Conservation (phyloP, 1,284 basidiomycete genomes). For the Ganoderma boninense region DNA sequence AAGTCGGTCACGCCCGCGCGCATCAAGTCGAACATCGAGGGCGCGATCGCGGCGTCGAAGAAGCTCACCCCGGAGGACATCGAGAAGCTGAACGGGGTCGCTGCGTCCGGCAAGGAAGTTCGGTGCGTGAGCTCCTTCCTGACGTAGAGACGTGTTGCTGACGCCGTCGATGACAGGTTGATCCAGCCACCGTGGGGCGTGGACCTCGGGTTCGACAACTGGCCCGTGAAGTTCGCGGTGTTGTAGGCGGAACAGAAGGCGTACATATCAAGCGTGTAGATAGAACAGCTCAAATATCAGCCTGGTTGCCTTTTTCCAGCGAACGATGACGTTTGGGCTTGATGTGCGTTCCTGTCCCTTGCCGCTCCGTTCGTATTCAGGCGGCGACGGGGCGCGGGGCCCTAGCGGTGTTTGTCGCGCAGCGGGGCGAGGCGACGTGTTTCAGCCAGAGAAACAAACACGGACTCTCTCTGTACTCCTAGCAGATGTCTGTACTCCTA, state of each 20-base stretch:
- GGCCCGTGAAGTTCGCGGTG: slow-evolving; percentile 45
- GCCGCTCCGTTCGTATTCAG: too few species aligned
- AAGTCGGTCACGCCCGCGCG: slow-evolving; percentile 82
- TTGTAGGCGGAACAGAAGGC: not conserved
- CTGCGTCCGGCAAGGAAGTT: slow-evolving; percentile 76
- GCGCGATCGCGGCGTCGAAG: slow-evolving; percentile 55
- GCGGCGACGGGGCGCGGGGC: too few species aligned
- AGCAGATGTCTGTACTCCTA: too few species aligned
- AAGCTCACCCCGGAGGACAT: slow-evolving; percentile 70
- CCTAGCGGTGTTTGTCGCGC: too few species aligned
- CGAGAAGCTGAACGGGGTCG: slow-evolving; percentile 68
- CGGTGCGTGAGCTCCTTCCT: slow-evolving; percentile 46
- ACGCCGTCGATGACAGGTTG: slow-evolving; percentile 39
- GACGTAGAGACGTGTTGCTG: not conserved
- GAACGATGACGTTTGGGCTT: too few species aligned
- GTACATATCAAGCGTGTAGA: not conserved
- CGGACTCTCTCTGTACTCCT: too few species aligned
- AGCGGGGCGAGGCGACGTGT: too few species aligned
- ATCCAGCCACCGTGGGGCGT: slow-evolving; percentile 76
- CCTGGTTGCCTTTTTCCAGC: too few species aligned
- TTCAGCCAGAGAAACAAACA: too few species aligned
- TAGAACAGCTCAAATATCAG: not conserved
- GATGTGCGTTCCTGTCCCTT: too few species aligned
- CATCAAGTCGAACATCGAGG: slow-evolving; percentile 75
- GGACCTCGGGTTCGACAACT: slow-evolving; percentile 76